These are phyloP conservation scores for Bodo saltans DNA, from an alignment of 78 protist species.

Conservation along the genomic window DNA sequence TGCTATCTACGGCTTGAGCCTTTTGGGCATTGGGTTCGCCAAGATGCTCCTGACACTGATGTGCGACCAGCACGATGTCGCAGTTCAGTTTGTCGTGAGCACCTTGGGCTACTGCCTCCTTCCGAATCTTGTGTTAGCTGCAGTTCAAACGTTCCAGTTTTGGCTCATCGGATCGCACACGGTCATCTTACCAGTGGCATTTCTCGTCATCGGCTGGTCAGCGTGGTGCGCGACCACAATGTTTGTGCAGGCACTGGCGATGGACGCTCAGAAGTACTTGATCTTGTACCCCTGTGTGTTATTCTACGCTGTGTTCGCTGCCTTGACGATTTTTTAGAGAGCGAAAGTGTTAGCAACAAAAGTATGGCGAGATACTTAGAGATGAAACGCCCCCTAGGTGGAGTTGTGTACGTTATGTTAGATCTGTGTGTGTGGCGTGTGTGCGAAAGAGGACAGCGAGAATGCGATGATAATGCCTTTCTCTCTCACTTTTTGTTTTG, in stretches of 20 bases:
- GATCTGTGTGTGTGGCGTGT: no score
- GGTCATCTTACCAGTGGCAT: neutral
- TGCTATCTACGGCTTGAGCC: conserved; percentile 72
- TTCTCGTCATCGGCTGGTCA: neutral
- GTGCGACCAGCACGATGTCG: neutral
- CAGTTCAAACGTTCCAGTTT: neutral
- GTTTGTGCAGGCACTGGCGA: neutral
- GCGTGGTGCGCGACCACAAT: neutral
- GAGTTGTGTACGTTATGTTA: no score
- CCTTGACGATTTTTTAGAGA: neutral
- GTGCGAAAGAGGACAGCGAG: no score
- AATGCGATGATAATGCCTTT: no score
- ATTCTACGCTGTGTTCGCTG: neutral
- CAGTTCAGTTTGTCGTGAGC: neutral
- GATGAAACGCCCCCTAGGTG: no score
- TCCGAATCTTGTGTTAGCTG: neutral
- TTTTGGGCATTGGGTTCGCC: conserved; percentile 53
- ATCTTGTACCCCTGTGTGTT: neutral
- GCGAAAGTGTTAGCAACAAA: no score
- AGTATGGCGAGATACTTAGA: no score
- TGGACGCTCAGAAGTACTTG: neutral
- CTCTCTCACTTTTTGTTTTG: no score
- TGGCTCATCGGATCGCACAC: neutral
- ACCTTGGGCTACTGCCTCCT: neutral
- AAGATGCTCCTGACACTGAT: neutral